Evolutionary conservation across 2,329 filamentous ascomycete species (phyloP).

Genomic region (Pochonia chlamydosporia): DNA sequence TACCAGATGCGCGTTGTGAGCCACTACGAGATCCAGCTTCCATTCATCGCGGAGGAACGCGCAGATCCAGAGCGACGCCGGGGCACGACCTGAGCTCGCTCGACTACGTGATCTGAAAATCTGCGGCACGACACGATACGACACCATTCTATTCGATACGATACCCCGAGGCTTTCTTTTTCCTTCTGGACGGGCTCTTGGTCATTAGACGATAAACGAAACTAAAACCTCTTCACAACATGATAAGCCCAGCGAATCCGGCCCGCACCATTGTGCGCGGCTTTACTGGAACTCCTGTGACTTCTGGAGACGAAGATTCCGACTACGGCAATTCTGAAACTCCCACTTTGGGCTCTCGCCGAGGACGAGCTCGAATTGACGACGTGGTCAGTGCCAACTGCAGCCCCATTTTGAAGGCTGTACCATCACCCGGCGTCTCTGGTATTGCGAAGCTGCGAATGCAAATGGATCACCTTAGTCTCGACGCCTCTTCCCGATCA

Average conservation of each 20-base stretch:
- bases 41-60: slow-evolving; percentile 45
- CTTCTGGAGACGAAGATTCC: slow-evolving; percentile 54
- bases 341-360: slow-evolving; percentile 30
- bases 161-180: no score
- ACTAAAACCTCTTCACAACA: slow-evolving; percentile 23
- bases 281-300: slow-evolving; percentile 47
- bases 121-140: not conserved
- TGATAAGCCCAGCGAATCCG: slow-evolving; percentile 42
- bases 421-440: slow-evolving; percentile 50
- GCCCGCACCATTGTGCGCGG: slow-evolving; percentile 52
- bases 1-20: slow-evolving; percentile 53
- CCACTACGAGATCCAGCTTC: slow-evolving; percentile 42
- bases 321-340: slow-evolving; percentile 38
- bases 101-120: not conserved
- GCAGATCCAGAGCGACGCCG: slow-evolving; percentile 55
- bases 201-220: no score
- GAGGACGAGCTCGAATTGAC: slow-evolving; percentile 38
- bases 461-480: slow-evolving; percentile 71
- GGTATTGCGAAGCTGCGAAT: slow-evolving; percentile 79
- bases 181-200: no score
- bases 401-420: slow-evolving; percentile 52
- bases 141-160: not conserved
- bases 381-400: slow-evolving; percentile 59
- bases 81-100: slow-evolving; percentile 38
- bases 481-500: slow-evolving; percentile 51